Evolutionary conservation across 495 filamentous ascomycete genomes (phyloP).

Genomic region (Ramalina peruviana): DNA sequence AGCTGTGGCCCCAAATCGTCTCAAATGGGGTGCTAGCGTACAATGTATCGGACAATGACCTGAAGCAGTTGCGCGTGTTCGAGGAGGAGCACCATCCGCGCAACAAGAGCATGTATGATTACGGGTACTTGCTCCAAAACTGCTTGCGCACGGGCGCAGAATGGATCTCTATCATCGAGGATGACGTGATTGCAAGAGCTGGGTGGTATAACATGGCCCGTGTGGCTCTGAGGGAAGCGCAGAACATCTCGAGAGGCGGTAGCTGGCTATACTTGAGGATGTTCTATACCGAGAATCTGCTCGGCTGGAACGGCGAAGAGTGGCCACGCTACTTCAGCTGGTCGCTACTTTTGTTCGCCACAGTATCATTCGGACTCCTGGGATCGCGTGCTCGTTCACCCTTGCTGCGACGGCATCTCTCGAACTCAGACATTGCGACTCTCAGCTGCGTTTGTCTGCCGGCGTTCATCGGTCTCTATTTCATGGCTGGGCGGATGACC

Average conservation of each 20-base stretch:
- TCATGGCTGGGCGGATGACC: slow-evolving; percentile 24
- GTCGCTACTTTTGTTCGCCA: slow-evolving; percentile 14
- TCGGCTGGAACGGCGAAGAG: slow-evolving; percentile 40
- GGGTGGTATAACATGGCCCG: slow-evolving; percentile 36
- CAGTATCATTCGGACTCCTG: slow-evolving; percentile 4
- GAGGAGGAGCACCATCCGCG: slow-evolving; percentile 20
- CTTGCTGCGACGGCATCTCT: slow-evolving; percentile 4
- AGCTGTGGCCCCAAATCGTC: slow-evolving; percentile 34
- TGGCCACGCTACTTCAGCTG: slow-evolving; percentile 26
- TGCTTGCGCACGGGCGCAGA: slow-evolving; percentile 25
- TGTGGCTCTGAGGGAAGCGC: slow-evolving; percentile 23
- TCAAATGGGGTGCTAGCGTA: slow-evolving; percentile 32
- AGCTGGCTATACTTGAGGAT: slow-evolving; percentile 38
- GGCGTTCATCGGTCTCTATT: slow-evolving; percentile 21
- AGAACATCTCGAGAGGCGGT: neutral
- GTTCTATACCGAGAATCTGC: slow-evolving; percentile 39
- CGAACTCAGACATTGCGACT: slow-evolving; percentile 7
- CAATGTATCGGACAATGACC: slow-evolving; percentile 12
- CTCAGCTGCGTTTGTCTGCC: slow-evolving; percentile 18
- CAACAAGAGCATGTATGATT: slow-evolving; percentile 37
- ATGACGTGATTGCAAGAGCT: slow-evolving; percentile 35
- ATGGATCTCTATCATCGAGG: slow-evolving; percentile 37
- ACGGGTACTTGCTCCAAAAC: slow-evolving; percentile 30
- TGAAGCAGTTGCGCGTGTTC: slow-evolving; percentile 9
- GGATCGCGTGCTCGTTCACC: slow-evolving; percentile 1